Base-by-base conservation (phyloP, 2,329 filamentous ascomycete genomes). In the Verticillium dahliae region DNA sequence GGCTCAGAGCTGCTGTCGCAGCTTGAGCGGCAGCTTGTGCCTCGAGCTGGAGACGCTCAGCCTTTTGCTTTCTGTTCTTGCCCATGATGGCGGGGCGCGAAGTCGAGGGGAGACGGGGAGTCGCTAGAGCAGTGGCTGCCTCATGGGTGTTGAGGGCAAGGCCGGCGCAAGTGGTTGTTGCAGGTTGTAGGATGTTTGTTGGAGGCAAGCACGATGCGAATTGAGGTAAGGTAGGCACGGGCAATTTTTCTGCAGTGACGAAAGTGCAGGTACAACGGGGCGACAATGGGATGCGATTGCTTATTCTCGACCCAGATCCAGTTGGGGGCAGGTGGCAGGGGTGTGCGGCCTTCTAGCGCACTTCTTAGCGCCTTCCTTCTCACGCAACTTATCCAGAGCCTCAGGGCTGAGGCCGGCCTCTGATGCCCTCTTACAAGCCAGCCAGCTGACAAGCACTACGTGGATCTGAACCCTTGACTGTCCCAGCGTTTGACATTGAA, bases 41-140 rank as follows among this genome's bases (percentile, higher is more conserved):
- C n/a, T 62, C 61, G 38, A 62, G 61, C 27, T 62, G 39, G 15
- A 61, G 60, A 15, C 62, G 41, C 60, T 64, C 63, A 45, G 50
- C 61, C 50, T 64, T 67, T 56, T 67, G 68, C 57, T 70, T 70
- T 31, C 50, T 62, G 50, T 65, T 67, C 59, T 68, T 69, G 5
- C 68, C 68, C 69, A 69, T 69, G 41, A 34, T 60, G 54, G 9
- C n/a, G 11, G 27, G 27, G 27, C 27, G 27, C 27, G 57, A 37
- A 27, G 5, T 15, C 37, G n/a, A 14, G 37, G n/a, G 10, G 18
- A 14, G 56, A 31, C 27, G 56, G 56, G 10, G 38, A 27, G 37
- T 15, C 22, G 35, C 11, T 45, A 15, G 31, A 34, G 10, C 18
- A 13, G 33, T 56, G 54, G 45, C 45, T 52, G 22, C 45, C 45